A percentile compares a stretch with the other conserved stretches of the same genome.
These are phyloP conservation scores for Thuja plicata DNA, from an alignment of 83 land plant species.

Conservation along the genomic window DNA sequence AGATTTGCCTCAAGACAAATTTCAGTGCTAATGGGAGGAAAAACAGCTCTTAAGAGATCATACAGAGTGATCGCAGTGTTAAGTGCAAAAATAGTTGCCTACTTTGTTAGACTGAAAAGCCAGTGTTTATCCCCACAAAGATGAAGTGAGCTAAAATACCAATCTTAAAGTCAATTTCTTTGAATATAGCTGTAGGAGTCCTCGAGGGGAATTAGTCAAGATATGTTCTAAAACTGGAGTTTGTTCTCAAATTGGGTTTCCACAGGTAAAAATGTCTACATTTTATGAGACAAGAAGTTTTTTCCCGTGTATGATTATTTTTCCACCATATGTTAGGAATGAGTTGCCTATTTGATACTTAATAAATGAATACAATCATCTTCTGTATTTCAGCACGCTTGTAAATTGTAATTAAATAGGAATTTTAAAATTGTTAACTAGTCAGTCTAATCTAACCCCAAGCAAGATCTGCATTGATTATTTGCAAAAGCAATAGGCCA, in stretches of 20 bases:
- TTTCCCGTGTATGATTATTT: not conserved
- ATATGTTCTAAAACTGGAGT: not conserved
- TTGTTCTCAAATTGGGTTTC: not conserved
- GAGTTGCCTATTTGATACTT: not conserved
- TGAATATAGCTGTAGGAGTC: not conserved
- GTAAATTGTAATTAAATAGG: not conserved
- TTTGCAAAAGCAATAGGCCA: not conserved
- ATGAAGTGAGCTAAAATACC: not conserved
- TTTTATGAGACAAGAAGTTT: not conserved
- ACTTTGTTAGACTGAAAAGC: not conserved
- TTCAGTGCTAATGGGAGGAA: not conserved
- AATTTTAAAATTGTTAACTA: not conserved
- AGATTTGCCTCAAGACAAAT: not conserved
- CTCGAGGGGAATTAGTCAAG: not conserved
- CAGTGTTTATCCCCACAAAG: not conserved
- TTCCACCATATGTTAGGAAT: not conserved
- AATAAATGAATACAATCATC: not conserved
- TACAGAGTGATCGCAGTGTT: not conserved
- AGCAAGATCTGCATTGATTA: not conserved
- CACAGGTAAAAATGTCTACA: not conserved
- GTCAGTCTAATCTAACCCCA: not conserved
- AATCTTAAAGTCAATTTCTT: not conserved
- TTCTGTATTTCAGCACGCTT: not conserved
- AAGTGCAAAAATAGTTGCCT: not conserved
- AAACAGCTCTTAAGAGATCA: not conserved